These are phyloP conservation scores for Plectranthus barbatus DNA, from an alignment of 257 asterid species.

Conservation along the genomic window DNA sequence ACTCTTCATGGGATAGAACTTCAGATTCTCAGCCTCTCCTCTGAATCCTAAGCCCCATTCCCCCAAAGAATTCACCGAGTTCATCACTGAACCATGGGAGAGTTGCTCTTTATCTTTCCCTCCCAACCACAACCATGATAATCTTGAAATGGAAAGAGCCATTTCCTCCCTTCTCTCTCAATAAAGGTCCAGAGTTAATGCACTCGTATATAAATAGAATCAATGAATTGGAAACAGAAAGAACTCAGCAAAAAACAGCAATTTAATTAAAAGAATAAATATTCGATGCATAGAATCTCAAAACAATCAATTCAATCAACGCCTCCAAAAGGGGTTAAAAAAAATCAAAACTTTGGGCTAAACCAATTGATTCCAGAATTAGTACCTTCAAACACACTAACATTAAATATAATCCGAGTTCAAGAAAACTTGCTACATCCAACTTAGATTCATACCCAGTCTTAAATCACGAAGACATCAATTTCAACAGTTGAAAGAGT, in stretches of 20 bases:
- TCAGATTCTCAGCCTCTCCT: constrained; percentile 53
- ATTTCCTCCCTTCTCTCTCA: constrained; percentile 1
- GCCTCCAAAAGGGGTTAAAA: not conserved
- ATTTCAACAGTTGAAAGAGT: constrained; percentile 10
- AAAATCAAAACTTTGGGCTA: constrained; percentile 1
- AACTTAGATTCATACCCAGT: not conserved
- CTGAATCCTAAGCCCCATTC: constrained; percentile 83
- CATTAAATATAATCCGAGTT: not conserved
- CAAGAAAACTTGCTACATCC: not conserved
- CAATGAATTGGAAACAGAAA: constrained; percentile 15
- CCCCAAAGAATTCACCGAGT: constrained; percentile 44
- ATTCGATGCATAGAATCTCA: not conserved
- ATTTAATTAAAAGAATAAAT: not conserved
- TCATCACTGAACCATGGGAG: constrained; percentile 44
- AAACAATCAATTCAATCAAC: not conserved
- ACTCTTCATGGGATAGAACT: constrained; percentile 42
- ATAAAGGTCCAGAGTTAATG: not conserved
- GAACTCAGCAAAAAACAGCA: constrained; percentile 10
- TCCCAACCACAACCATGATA: constrained; percentile 70
- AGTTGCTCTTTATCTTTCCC: constrained; percentile 69
- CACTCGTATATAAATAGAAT: constrained; percentile 5
- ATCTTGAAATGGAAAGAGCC: constrained; percentile 58
- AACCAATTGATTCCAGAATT: not conserved
- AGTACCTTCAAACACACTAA: constrained; percentile 7
- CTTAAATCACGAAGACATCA: not conserved